Percentiles rank a stretch among this genome's conserved stretches.
phyloP scores from a whole-genome alignment of 192 early-diverging fungal species.

The Backusella liffmaniae region DNA sequence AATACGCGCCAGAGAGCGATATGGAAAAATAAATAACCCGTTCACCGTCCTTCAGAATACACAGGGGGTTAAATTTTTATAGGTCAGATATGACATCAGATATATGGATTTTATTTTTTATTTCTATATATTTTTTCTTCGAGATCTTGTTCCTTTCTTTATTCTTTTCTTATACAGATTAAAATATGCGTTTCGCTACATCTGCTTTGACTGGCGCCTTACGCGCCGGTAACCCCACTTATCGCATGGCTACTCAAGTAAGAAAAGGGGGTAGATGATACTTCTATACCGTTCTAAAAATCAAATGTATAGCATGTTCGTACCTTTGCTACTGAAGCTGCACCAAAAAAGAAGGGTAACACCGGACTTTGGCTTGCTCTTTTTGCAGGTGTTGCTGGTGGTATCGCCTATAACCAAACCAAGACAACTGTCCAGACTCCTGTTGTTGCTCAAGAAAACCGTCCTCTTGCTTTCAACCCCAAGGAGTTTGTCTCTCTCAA shows the following conservation, averaged over 20 bases:
- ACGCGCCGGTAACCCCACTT: neutral
- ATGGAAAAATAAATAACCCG: neutral
- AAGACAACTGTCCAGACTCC: neutral
- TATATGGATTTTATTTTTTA: neutral
- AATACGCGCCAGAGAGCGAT: neutral
- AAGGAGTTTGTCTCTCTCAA: conserved; percentile 14
- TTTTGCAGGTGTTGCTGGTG: conserved; percentile 20
- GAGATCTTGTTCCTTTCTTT: neutral
- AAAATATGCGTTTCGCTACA: conserved; percentile 7
- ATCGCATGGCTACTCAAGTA: conserved; percentile 1
- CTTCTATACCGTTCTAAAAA: neutral
- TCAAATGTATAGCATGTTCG: neutral
- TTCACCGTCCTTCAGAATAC: neutral
- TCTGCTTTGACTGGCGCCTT: conserved; percentile 3
- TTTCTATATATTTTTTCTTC: neutral
- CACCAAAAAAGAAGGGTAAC: conserved; percentile 16
- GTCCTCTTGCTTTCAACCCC: neutral
- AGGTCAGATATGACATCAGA: neutral
- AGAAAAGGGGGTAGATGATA: neutral
- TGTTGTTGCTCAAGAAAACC: neutral
- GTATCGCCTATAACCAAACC: conserved; percentile 17
- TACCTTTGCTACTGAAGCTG: neutral
- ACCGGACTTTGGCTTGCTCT: conserved; percentile 9
- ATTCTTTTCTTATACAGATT: neutral
- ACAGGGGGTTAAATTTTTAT: neutral